These are phyloP conservation scores for Saccharomycopsis hybrid DNA, from an alignment of 1,139 yeast species.

Conservation along the genomic window DNA sequence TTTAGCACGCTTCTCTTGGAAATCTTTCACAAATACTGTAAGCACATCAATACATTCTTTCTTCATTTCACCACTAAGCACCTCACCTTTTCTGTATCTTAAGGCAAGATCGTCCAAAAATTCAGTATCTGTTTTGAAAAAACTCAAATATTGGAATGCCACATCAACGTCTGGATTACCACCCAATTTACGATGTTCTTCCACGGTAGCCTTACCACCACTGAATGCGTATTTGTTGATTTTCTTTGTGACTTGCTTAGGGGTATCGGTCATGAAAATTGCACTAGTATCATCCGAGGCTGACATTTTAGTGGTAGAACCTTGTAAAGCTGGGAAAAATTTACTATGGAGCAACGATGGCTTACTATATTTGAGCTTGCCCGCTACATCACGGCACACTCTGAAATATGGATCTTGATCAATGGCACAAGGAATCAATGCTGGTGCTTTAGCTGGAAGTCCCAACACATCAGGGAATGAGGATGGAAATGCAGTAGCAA, in stretches of 20 bases:
- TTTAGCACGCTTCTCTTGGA: conserved; percentile 70
- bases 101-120: conserved; percentile 57
- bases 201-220: conserved; percentile 85
- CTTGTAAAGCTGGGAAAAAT: conserved; percentile 98
- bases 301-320: conserved; percentile 94
- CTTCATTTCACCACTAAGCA: conserved; percentile 92
- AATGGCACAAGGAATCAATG: conserved; percentile 97
- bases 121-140: conserved; percentile 84
- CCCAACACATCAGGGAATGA: conserved; percentile 94
- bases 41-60: conserved; percentile 75
- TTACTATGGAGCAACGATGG: conserved; percentile 91
- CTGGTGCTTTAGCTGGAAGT: conserved; percentile 79
- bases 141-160: conserved; percentile 85
- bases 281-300: conserved; percentile 82
- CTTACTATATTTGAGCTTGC: conserved; percentile 80
- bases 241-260: conserved; percentile 87
- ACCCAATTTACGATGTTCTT: conserved; percentile 83
- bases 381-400: conserved; percentile 96
- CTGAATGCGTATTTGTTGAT: conserved; percentile 95
- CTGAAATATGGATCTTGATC: conserved; percentile 99
- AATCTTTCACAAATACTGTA: conserved; percentile 69
- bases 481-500: conserved; percentile 91
- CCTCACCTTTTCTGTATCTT: conserved; percentile 71
- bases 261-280: conserved; percentile 91
- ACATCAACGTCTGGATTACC: conserved; percentile 97